A percentile compares a stretch with the other conserved stretches of the same genome.
Conservation (phyloP, 2,329 filamentous ascomycete genomes). For the Neofusicoccum sp. region DNA sequence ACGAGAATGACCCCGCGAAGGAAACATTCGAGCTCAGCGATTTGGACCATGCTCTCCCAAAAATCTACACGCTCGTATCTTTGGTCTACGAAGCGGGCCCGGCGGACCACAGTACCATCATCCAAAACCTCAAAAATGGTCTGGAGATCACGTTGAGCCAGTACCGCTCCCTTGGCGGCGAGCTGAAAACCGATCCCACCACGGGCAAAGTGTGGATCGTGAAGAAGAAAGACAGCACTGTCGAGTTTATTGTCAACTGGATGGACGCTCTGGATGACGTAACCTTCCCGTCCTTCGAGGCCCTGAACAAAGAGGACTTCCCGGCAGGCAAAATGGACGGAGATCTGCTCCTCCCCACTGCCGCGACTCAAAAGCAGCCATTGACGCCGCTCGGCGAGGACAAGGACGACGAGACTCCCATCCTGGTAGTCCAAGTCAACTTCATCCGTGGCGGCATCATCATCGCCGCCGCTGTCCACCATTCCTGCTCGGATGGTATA, state of each 20-base stretch:
- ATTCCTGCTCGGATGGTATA: conserved; percentile 27
- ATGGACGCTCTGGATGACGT: conserved; percentile 24
- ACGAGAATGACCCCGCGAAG: background rate
- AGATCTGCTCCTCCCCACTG: conserved; percentile 20
- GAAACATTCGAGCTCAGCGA: conserved; percentile 15
- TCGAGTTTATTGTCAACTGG: conserved; percentile 24
- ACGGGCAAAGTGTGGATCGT: conserved; percentile 27
- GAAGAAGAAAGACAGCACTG: conserved; percentile 24
- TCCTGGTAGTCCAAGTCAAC: conserved; percentile 31
- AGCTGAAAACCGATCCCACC: conserved; percentile 23
- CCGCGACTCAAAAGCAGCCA: conserved; percentile 22
- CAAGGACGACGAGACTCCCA: conserved; percentile 9
- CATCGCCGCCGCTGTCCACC: conserved; percentile 31
- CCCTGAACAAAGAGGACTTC: conserved; percentile 27
- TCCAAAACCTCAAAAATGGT: conserved; percentile 24
- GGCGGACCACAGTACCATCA: conserved; percentile 11
- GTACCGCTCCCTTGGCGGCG: conserved; percentile 25
- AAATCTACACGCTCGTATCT: conserved; percentile 3
- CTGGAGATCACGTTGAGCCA: conserved; percentile 27
- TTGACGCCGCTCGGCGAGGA: conserved; percentile 23
- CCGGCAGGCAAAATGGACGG: conserved; percentile 22
- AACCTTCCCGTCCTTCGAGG: conserved; percentile 24
- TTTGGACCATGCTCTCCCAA: conserved; percentile 4
- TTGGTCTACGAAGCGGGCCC: conserved; percentile 28
- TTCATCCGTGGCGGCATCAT: conserved; percentile 35